A percentile compares a stretch with the other conserved stretches of the same genome.
These are phyloP conservation scores for Xylariomycetidae sp. DNA, from an alignment of 2,329 filamentous ascomycete genomes.

Conservation along the genomic window DNA sequence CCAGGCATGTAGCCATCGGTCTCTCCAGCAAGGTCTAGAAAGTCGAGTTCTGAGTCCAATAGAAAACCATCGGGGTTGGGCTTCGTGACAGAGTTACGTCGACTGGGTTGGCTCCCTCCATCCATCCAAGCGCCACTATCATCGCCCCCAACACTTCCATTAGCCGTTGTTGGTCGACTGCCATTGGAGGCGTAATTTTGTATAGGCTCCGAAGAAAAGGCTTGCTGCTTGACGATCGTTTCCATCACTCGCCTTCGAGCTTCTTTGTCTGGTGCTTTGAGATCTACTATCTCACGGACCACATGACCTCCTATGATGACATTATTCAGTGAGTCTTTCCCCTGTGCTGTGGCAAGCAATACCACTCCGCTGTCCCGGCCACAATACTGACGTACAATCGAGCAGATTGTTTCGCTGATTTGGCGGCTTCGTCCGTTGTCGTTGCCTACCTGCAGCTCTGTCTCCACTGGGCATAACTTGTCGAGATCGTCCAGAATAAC, in stretches of 20 bases:
- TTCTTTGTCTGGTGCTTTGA: conserved; percentile 92
- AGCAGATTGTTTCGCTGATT: conserved; percentile 82
- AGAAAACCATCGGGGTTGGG: conserved; percentile 58
- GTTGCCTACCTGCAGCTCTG: conserved; percentile 87
- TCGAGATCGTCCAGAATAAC: conserved; percentile 93
- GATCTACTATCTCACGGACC: conserved; percentile 80
- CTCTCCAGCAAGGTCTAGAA: conserved; percentile 86
- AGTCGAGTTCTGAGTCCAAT: conserved; percentile 74
- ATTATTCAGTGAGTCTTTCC: conserved; percentile 88
- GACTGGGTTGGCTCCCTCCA: conserved; percentile 55
- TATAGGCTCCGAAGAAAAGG: conserved; percentile 33
- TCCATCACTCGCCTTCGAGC: conserved; percentile 79
- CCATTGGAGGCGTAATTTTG: conserved; percentile 34
- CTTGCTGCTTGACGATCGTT: conserved; percentile 61
- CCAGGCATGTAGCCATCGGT: conserved; percentile 99
- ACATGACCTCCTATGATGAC: conserved; percentile 88
- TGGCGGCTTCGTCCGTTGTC: conserved; percentile 92
- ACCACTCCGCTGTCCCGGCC: conserved; percentile 75
- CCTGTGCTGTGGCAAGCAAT: conserved; percentile 83
- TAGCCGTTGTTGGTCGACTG: conserved; percentile 54
- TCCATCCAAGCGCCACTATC: conserved; percentile 71
- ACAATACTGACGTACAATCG: conserved; percentile 80
- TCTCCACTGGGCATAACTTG: conserved; percentile 87
- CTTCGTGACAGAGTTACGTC: conserved; percentile 27
- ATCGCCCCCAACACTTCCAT: conserved; percentile 43